Percentiles rank a stretch among this genome's conserved stretches.
phyloP scores from a whole-genome alignment of 2,329 filamentous ascomycete species.

The Plenodomus tracheiphilus region DNA sequence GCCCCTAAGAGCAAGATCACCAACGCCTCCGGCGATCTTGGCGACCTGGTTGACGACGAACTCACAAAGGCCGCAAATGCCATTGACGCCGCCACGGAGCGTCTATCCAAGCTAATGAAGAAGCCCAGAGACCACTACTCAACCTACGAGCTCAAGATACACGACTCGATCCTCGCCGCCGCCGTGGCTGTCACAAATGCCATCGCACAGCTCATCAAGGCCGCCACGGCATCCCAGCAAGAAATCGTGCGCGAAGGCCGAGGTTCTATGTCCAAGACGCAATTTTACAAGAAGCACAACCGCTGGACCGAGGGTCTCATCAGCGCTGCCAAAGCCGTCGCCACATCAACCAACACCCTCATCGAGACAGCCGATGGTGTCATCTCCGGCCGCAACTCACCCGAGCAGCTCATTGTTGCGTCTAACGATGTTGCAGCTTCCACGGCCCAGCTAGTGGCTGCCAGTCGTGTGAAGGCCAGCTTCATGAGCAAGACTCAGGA shows the following conservation, averaged over 20 bases:
- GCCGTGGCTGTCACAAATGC: slow-evolving; percentile 92
- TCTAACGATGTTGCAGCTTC: slow-evolving; percentile 96
- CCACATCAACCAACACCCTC: slow-evolving; percentile 87
- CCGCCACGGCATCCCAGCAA: slow-evolving; percentile 87
- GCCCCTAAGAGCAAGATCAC: slow-evolving; percentile 86
- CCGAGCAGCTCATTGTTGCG: slow-evolving; percentile 96
- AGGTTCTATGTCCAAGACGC: slow-evolving; percentile 82
- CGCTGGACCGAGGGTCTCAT: slow-evolving; percentile 98
- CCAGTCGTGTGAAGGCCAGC: slow-evolving; percentile 91
- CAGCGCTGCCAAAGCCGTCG: slow-evolving; percentile 94
- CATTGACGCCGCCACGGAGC: slow-evolving; percentile 87
- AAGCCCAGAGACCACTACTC: slow-evolving; percentile 96
- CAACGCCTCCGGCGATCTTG: slow-evolving; percentile 79
- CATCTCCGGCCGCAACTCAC: slow-evolving; percentile 85
- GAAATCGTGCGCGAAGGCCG: slow-evolving; percentile 95
- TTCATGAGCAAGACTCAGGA: slow-evolving; percentile 99
- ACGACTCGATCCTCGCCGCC: slow-evolving; percentile 91
- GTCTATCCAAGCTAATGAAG: slow-evolving; percentile 88
- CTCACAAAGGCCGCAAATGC: slow-evolving; percentile 92
- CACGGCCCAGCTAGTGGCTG: slow-evolving; percentile 94
- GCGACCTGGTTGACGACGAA: slow-evolving; percentile 90
- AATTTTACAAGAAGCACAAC: slow-evolving; percentile 99
- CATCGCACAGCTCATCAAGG: slow-evolving; percentile 92
- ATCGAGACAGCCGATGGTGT: slow-evolving; percentile 98
- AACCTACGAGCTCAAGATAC: slow-evolving; percentile 93